A percentile compares a stretch with the other conserved stretches of the same genome.
phyloP scores from a whole-genome alignment of 2,329 filamentous ascomycete species.

The Fusarium protoensiforme region DNA sequence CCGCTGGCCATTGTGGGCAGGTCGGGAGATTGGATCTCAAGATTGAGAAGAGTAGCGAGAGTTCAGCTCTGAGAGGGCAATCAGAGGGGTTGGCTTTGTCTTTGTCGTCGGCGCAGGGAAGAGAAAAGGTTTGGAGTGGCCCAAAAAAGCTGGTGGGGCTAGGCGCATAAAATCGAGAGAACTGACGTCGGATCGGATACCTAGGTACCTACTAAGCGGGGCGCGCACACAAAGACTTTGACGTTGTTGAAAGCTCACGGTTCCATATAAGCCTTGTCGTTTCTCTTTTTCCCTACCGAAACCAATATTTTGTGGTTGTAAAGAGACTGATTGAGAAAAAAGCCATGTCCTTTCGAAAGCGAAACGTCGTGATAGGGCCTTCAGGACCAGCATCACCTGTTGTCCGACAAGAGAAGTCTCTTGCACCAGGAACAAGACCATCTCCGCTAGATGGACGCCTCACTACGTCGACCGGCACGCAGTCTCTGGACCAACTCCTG shows the following conservation, averaged over 20 bases:
- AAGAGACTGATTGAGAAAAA: background rate
- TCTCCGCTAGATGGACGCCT: constrained; percentile 89
- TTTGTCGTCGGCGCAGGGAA: constrained; percentile 16
- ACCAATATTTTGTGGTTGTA: background rate
- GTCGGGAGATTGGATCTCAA: background rate
- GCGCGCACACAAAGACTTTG: constrained; percentile 24
- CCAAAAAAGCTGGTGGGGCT: constrained; percentile 39
- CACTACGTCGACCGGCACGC: constrained; percentile 91
- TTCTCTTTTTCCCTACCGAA: background rate
- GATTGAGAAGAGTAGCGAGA: background rate
- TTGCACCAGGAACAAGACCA: constrained; percentile 72
- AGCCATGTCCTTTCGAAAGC: constrained; percentile 68
- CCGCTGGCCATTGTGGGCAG: constrained; percentile 56
- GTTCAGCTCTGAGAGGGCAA: background rate
- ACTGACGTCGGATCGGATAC: constrained; percentile 9
- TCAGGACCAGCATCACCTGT: constrained; percentile 33
- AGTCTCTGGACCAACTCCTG: constrained; percentile 84
- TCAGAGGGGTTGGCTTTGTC: background rate
- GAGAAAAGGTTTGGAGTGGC: constrained; percentile 39
- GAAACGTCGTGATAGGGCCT: constrained; percentile 62
- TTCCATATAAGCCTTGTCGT: background rate
- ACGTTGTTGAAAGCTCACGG: background rate
- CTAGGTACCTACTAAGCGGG: constrained; percentile 36
- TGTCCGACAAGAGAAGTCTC: constrained; percentile 49
- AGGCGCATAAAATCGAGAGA: constrained; percentile 26